These are phyloP conservation scores for Aspergillus haitiensis DNA, from an alignment of 495 filamentous ascomycete species.

Conservation along the genomic window DNA sequence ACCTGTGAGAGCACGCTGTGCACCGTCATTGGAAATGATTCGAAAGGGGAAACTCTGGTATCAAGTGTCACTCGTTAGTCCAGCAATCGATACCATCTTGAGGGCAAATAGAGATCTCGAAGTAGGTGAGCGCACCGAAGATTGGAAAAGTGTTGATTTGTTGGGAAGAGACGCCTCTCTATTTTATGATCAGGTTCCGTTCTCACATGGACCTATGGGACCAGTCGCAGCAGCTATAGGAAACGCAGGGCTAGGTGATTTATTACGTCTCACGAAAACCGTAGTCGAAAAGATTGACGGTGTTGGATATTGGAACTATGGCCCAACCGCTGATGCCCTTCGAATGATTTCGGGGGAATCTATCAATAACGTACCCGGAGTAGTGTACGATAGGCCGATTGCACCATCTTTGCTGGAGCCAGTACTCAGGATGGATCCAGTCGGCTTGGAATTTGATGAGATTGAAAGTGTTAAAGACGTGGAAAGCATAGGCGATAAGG, in stretches of 20 bases:
- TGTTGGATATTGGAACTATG: slow-evolving; percentile 35
- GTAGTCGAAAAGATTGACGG: slow-evolving; percentile 41
- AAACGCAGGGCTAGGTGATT: slow-evolving; percentile 31
- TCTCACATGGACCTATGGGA: background rate
- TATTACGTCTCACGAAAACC: slow-evolving; percentile 31
- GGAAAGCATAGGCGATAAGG: slow-evolving; percentile 13
- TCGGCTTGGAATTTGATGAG: slow-evolving; percentile 20
- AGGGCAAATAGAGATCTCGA: slow-evolving; percentile 32
- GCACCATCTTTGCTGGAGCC: background rate
- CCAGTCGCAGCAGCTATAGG: slow-evolving; percentile 30
- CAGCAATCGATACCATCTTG: slow-evolving; percentile 29
- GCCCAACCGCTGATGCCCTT: background rate
- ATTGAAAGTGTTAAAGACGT: slow-evolving; percentile 27
- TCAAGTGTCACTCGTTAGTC: slow-evolving; percentile 40
- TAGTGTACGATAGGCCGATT: background rate
- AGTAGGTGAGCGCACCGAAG: slow-evolving; percentile 33
- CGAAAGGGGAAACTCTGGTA: slow-evolving; percentile 45
- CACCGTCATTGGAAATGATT: slow-evolving; percentile 30
- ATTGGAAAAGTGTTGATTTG: slow-evolving; percentile 31
- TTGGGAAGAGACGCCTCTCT: slow-evolving; percentile 26
- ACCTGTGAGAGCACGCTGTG: slow-evolving; percentile 27
- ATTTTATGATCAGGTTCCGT: slow-evolving; percentile 1
- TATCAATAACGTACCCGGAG: background rate
- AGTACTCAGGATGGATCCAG: background rate
- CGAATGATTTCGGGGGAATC: background rate